A percentile compares a stretch with the other conserved stretches of the same genome.
Conservation (phyloP, 257 asterid genomes). For the Verbena officinalis region DNA sequence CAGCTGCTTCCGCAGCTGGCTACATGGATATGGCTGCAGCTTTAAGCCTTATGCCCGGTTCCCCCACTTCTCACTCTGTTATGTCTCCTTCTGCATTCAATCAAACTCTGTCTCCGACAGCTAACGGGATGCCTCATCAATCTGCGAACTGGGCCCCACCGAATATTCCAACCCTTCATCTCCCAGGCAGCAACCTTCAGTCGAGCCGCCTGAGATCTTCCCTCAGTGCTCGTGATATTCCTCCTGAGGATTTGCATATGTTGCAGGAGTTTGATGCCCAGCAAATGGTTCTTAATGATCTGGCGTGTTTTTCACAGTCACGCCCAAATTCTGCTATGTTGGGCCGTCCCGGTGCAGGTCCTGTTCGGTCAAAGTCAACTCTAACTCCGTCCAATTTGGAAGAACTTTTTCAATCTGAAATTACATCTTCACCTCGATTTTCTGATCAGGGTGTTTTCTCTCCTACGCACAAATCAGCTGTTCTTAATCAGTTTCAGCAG, state of each 20-base stretch:
- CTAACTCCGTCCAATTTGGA: slow-evolving; percentile 92
- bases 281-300: slow-evolving; percentile 60
- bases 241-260: slow-evolving; percentile 51
- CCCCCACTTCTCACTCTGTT: slow-evolving; percentile 73
- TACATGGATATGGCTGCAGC: slow-evolving; percentile 97
- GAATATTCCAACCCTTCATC: slow-evolving; percentile 79
- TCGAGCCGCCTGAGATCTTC: slow-evolving; percentile 93
- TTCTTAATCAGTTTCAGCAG: slow-evolving; percentile 75
- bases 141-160: slow-evolving; percentile 75
- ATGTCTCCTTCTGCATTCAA: slow-evolving; percentile 78
- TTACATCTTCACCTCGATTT: slow-evolving; percentile 70
- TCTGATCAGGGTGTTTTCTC: slow-evolving; percentile 77
- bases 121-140: slow-evolving; percentile 69
- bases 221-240: slow-evolving; percentile 83
- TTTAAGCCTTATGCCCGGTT: slow-evolving; percentile 70
- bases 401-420: slow-evolving; percentile 81
- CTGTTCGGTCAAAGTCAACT: slow-evolving; percentile 56
- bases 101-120: slow-evolving; percentile 74
- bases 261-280: slow-evolving; percentile 69
- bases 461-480: slow-evolving; percentile 75
- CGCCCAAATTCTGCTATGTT: slow-evolving; percentile 55
- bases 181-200: slow-evolving; percentile 88
- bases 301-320: slow-evolving; percentile 59
- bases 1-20: slow-evolving; percentile 72
- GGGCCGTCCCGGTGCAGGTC: slow-evolving; percentile 28